Percentiles rank a stretch among this genome's conserved stretches.
Evolutionary conservation across 108 stramenopile genomes (phyloP).

Genomic region (Stephanodiscus triporus): DNA sequence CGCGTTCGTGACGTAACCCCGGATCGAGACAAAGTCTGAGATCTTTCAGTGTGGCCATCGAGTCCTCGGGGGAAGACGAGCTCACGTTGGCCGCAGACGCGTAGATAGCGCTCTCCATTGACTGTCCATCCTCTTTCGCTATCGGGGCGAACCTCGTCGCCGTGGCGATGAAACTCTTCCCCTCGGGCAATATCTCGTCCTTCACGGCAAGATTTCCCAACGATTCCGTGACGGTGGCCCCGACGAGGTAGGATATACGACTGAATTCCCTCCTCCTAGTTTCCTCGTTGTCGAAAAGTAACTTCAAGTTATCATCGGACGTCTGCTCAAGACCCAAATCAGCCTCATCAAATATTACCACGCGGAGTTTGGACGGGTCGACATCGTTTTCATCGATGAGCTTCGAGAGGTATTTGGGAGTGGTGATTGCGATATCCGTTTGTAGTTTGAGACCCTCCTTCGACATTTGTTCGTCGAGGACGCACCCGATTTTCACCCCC

Average conservation of each 20-base stretch:
- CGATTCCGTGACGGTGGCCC: constrained; percentile 81
- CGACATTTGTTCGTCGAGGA: constrained; percentile 82
- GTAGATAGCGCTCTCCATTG: background rate
- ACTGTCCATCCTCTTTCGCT: constrained; percentile 28
- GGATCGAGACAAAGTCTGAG: constrained; percentile 75
- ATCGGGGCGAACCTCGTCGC: constrained; percentile 63
- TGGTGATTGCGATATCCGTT: constrained; percentile 86
- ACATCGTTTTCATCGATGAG: constrained; percentile 76
- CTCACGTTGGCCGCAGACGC: background rate
- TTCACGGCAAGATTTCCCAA: constrained; percentile 75
- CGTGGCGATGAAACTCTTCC: constrained; percentile 81
- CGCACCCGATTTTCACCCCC: constrained; percentile 83
- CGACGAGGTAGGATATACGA: constrained; percentile 76
- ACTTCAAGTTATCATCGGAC: constrained; percentile 45
- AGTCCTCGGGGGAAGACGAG: constrained; percentile 7
- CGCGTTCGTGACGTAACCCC: constrained; percentile 73
- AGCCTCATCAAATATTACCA: constrained; percentile 80
- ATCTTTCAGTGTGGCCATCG: constrained; percentile 70
- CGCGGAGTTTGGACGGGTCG: constrained; percentile 71
- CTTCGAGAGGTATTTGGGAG: constrained; percentile 73
- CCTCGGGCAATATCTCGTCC: constrained; percentile 73
- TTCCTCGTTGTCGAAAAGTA: constrained; percentile 66
- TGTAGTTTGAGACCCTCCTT: constrained; percentile 81
- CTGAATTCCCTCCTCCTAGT: constrained; percentile 50
- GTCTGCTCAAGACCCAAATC: constrained; percentile 86